Conservation (phyloP, 345 rosid genomes). For the Pistacia integerrima region DNA sequence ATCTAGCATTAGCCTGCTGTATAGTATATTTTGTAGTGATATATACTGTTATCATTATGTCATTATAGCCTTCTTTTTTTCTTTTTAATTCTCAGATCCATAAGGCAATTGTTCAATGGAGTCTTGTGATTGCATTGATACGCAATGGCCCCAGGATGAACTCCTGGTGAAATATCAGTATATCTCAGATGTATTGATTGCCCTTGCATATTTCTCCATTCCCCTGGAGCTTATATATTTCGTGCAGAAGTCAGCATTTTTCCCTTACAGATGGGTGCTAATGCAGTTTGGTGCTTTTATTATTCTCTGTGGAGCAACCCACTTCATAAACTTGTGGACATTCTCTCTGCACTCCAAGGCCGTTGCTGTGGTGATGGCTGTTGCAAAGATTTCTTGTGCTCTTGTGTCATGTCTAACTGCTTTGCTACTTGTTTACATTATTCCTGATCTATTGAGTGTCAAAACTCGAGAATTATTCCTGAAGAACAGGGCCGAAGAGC, state of each 20-base stretch:
- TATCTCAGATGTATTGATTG: slow-evolving; percentile 83
- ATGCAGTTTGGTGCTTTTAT: slow-evolving; percentile 97
- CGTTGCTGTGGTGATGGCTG: slow-evolving; percentile 80
- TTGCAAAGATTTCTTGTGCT: slow-evolving; percentile 85
- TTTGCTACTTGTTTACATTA: slow-evolving; percentile 86
- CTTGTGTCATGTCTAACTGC: slow-evolving; percentile 88
- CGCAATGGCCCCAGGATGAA: slow-evolving; percentile 73
- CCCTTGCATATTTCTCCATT: slow-evolving; percentile 92
- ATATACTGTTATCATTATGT: background rate
- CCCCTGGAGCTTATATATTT: slow-evolving; percentile 87
- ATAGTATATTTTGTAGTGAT: background rate
- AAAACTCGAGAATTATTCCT: slow-evolving; percentile 79
- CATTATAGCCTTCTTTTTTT: slow-evolving; percentile 3
- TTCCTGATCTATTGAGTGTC: slow-evolving; percentile 82
- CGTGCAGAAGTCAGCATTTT: slow-evolving; percentile 84
- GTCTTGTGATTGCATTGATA: slow-evolving; percentile 81
- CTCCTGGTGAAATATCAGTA: slow-evolving; percentile 87
- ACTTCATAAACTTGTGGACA: slow-evolving; percentile 89
- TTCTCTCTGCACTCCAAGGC: slow-evolving; percentile 74
- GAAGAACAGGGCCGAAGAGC: slow-evolving; percentile 85
- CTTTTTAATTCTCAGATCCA: slow-evolving; percentile 27
- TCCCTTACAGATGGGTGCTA: slow-evolving; percentile 96
- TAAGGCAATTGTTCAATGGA: slow-evolving; percentile 44
- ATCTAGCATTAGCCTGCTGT: slow-evolving; percentile 18
- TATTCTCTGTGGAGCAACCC: slow-evolving; percentile 94